phyloP scores from a whole-genome alignment of 2,329 filamentous ascomycete genomes.

The Aspergillus novoparasiticus region DNA sequence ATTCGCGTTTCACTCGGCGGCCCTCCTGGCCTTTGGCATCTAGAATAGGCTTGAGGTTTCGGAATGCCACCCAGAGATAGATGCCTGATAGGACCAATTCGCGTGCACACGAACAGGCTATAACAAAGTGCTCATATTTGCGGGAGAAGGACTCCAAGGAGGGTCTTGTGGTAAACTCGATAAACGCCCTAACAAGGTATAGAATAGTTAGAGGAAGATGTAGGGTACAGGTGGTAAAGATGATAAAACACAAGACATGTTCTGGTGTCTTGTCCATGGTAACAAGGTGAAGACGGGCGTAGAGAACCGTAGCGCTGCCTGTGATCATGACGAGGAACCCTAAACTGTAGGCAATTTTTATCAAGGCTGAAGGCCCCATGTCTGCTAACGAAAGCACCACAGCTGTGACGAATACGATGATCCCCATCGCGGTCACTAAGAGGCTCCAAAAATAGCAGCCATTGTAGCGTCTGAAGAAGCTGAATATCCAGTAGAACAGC shows the following conservation, averaged over 20 bases:
- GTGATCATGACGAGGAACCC: conserved; percentile 43
- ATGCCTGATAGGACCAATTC: conserved; percentile 54
- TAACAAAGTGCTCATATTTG: conserved; percentile 51
- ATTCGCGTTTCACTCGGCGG: conserved; percentile 43
- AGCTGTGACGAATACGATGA: conserved; percentile 37
- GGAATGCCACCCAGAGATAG: conserved; percentile 54
- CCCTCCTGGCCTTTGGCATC: conserved; percentile 40
- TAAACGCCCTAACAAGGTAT: conserved; percentile 25
- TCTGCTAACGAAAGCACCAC: conserved; percentile 13
- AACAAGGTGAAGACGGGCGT: conserved; percentile 49
- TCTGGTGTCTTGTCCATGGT: conserved; percentile 35
- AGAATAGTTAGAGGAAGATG: conserved; percentile 30
- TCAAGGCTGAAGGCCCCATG: background rate
- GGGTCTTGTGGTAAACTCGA: too few relatives aligned
- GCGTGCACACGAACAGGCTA: conserved; percentile 54
- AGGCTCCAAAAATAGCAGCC: conserved; percentile 53
- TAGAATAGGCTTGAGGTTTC: conserved; percentile 43
- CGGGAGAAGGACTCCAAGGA: conserved; percentile 29
- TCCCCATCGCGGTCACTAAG: conserved; percentile 38
- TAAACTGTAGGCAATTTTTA: conserved; percentile 17
- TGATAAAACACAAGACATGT: conserved; percentile 44
- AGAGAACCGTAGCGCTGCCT: conserved; percentile 46
- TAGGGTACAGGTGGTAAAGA: conserved; percentile 37
- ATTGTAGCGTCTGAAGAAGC: conserved; percentile 43
- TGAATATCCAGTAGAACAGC: conserved; percentile 45